These are phyloP conservation scores for Carex pumila DNA, from an alignment of 176 grass and related monocot genomes.

Conservation along the genomic window DNA sequence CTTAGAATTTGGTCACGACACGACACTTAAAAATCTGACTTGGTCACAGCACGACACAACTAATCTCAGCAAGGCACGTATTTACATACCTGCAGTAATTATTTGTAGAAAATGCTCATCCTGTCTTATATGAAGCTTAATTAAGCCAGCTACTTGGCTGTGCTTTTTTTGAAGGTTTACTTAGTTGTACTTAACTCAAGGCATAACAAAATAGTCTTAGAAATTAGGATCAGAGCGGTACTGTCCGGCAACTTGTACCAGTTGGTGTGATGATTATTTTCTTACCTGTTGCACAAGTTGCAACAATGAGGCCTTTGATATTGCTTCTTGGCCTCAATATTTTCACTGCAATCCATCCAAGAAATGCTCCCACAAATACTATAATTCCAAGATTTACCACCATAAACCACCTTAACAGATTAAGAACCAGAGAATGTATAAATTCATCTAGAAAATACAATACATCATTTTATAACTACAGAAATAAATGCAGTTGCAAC, in stretches of 20 bases:
- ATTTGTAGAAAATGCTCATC: not conserved
- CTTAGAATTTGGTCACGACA: too few relatives aligned
- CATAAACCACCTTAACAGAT: conserved; percentile 35
- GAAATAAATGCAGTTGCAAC: not conserved
- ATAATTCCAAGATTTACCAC: conserved; percentile 25
- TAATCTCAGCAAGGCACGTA: too few relatives aligned
- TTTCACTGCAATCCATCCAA: conserved; percentile 27
- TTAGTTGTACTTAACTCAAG: not conserved
- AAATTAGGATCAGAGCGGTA: not conserved
- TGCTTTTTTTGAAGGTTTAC: not conserved
- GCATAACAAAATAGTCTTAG: not conserved
- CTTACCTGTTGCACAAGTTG: conserved; percentile 20
- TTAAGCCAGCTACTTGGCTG: not conserved
- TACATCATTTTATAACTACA: not conserved
- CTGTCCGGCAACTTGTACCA: not conserved
- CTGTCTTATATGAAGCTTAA: not conserved
- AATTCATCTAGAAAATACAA: not conserved
- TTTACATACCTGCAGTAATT: not conserved
- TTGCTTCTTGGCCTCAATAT: conserved; percentile 14
- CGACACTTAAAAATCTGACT: too few relatives aligned
- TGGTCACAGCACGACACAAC: too few relatives aligned
- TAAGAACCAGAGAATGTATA: not conserved
- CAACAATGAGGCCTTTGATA: conserved; percentile 18
- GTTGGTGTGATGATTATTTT: not conserved
- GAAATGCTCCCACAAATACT: conserved; percentile 24